phyloP scores from a whole-genome alignment of 805 yeast genomes.

The Zygosaccharomyces rouxii region DNA sequence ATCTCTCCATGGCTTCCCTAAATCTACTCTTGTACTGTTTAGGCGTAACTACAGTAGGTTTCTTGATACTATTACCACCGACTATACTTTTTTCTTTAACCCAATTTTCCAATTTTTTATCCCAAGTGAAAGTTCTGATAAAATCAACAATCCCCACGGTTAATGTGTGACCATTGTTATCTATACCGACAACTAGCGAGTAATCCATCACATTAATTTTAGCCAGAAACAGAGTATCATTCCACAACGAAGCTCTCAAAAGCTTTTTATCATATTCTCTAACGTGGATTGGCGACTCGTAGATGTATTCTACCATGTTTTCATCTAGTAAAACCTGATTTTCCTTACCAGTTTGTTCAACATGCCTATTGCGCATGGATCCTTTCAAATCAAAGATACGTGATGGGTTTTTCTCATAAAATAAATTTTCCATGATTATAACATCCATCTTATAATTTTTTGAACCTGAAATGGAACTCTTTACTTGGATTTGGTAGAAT shows the following conservation, averaged over 20 bases:
- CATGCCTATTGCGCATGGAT: slow-evolving; percentile 95
- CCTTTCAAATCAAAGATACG: slow-evolving; percentile 95
- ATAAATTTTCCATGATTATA: slow-evolving; percentile 91
- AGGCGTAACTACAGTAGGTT: slow-evolving; percentile 96
- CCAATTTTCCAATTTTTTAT: slow-evolving; percentile 96
- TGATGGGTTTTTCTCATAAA: slow-evolving; percentile 74
- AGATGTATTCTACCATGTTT: slow-evolving; percentile 96
- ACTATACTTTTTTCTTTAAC: slow-evolving; percentile 92
- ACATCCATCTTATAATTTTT: slow-evolving; percentile 82
- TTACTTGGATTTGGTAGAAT: slow-evolving; percentile 86
- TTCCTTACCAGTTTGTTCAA: slow-evolving; percentile 90
- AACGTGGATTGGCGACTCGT: slow-evolving; percentile 92
- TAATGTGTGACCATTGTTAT: slow-evolving; percentile 57
- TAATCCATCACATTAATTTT: slow-evolving; percentile 99
- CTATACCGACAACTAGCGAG: slow-evolving; percentile 90
- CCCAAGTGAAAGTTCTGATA: slow-evolving; percentile 97
- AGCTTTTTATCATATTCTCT: slow-evolving; percentile 85
- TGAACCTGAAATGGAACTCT: slow-evolving; percentile 63
- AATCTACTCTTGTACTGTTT: slow-evolving; percentile 90
- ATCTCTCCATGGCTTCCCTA: slow-evolving; percentile 96
- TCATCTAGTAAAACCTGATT: slow-evolving; percentile 94
- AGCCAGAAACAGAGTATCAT: slow-evolving; percentile 88
- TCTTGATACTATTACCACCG: slow-evolving; percentile 73
- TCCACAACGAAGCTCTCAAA: slow-evolving; percentile 84
- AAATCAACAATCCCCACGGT: slow-evolving; percentile 94